Evolutionary conservation across 768 basidiomycete species (phyloP), one percentile per base, ranked within the genome.

Genomic region (Tylopilus vinaceipallidus): DNA sequence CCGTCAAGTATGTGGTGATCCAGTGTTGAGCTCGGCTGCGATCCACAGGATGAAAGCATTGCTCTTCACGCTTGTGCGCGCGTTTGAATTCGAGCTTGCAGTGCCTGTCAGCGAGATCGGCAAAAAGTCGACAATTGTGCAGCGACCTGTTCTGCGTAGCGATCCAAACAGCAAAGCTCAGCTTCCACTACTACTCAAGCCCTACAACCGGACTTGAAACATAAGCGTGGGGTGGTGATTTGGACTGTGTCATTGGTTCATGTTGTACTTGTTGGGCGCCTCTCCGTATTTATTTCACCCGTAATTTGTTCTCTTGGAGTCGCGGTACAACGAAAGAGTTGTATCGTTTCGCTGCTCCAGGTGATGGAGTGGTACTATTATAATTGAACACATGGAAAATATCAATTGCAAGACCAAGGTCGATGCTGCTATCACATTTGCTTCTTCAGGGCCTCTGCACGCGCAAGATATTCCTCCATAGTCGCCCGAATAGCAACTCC

Each of bases 381-480:
- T n/a, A n/a, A n/a, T n/a, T n/a, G n/a, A n/a, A n/a, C n/a, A n/a
- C n/a, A n/a, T n/a, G n/a, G 4, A 11, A 29, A 11, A 29, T 29
- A 29, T 29, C 27, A 11, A 29, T 29, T 19, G 14, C 4, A 4
- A 12, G 42, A 24, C 29, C 14, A 6, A 6, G 17, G 14, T 47
- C 32, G 8, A 33, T 48, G 17, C 8, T 29, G 19, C 27, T 19
- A 42, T 42, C 34, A 29, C 12, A 48, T 46, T 13, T 30, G 86
- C 50, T 83, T 79, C 69, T 95, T 97, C 62, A 98, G 75, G 32
- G 78, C 87, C 71, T 97, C 95, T 6, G 95, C 93, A 7, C 95
- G 85, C 41, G 79, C 77, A 20, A 98, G 82, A 70, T 97, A 97
- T 65, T 95, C 93, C 32, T 75, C 81, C 67, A 95, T 84, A 75